These are phyloP conservation scores for Amaranthus cruentus DNA, from an alignment of 148 eudicot genomes.

Conservation along the genomic window DNA sequence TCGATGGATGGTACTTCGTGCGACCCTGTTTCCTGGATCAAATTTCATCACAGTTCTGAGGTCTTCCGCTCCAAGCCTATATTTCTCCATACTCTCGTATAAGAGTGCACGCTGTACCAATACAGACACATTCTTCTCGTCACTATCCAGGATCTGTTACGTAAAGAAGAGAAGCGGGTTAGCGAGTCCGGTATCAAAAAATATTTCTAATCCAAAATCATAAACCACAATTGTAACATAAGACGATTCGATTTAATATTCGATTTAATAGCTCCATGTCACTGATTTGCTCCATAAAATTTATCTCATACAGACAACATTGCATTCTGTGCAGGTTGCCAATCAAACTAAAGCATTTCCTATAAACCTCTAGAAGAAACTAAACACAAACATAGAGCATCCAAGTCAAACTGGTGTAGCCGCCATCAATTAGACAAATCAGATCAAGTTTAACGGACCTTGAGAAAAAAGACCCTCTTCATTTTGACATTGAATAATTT, in stretches of 20 bases:
- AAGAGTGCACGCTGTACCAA: constrained; percentile 91
- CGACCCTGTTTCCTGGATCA: constrained; percentile 88
- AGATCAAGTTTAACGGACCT: background rate
- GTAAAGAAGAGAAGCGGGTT: background rate
- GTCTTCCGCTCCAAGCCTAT: constrained; percentile 93
- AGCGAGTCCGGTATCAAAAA: background rate
- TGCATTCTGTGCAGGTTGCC: background rate
- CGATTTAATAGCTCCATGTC: background rate
- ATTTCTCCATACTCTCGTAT: constrained; percentile 97
- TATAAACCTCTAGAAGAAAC: background rate
- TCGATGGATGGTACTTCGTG: constrained; percentile 90
- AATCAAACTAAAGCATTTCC: background rate
- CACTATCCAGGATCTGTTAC: constrained; percentile 65
- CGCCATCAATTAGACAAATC: background rate
- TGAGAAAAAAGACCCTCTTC: background rate
- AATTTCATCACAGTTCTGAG: constrained; percentile 90
- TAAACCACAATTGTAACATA: background rate
- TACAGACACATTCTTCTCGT: constrained; percentile 55
- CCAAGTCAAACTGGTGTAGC: background rate
- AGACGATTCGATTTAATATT: background rate
- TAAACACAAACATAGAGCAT: background rate
- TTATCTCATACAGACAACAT: background rate
- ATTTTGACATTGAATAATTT: background rate
- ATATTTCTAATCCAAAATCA: background rate
- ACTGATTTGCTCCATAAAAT: background rate